Evolutionary conservation across 23 red algal genomes (phyloP), one percentile per base, ranked within the genome.

Genomic region (Gracilariopsis chorda): DNA sequence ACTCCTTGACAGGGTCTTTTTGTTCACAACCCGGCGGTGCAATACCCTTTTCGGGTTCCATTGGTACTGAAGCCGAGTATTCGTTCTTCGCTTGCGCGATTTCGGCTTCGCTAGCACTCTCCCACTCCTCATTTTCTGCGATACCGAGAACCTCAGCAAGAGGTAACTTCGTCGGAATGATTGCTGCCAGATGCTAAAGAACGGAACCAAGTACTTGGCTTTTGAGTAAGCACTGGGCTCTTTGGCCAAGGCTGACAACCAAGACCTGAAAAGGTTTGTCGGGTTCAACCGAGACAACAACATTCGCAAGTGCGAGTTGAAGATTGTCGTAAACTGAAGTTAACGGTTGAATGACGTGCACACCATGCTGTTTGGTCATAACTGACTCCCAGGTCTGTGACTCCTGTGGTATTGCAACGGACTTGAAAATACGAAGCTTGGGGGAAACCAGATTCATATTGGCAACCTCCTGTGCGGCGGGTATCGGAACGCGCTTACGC

Each of bases 171-270:
- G n/a, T n/a, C n/a, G n/a, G n/a, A n/a, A n/a, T n/a, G n/a, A n/a
- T n/a, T n/a, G n/a, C n/a, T n/a, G n/a, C n/a, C n/a, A n/a, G 77
- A 37, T 81, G 77, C 32, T 28, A 51, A 35, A 55, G 27, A 81
- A 55, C 27, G 46, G 52, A 27, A 35, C 43, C 0, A 35, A 81
- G 1, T 49, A 81, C 77, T 57, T 81, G 46, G 20, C 27, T 10
- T 1, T 55, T 14, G 12, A 20, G 77, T 33, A 81, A 55, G 24
- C 25, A 56, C 24, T 52, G 43, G 8, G 77, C 43, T 29, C 4
- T 24, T 1, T 28, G 77, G 5, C 25, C 36, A 32, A 85, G 68
- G 57, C 68, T 71, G 4, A 58, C 81, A 0, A 85, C 45, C 0
- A 85, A 12, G 11, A 85, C 3, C 57, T 39, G 1, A 46, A 85